Conservation (phyloP, 148 eudicot genomes). For the Agrostemma githago region DNA sequence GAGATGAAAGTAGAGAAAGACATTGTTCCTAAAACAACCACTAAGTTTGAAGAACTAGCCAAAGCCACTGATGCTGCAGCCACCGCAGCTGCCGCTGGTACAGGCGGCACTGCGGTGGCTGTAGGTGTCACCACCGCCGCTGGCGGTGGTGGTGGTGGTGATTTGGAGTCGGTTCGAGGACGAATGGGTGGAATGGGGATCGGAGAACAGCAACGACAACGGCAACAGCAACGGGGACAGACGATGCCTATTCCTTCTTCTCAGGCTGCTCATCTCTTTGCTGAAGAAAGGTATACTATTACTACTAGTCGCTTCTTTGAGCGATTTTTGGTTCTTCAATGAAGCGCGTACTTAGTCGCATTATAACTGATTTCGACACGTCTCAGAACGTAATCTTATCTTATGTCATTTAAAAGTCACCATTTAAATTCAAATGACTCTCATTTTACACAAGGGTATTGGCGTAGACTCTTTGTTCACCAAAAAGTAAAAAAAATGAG, state of each 20-base stretch:
- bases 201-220: neutral
- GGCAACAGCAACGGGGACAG: no score
- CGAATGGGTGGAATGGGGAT: slow-evolving; percentile 19
- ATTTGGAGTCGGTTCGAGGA: slow-evolving; percentile 38
- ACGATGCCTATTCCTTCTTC: neutral
- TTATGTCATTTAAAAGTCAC: no score
- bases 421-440: no score
- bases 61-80: slow-evolving; percentile 14
- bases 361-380: no score
- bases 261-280: neutral
- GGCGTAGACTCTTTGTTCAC: no score
- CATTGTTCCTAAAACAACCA: slow-evolving; percentile 49
- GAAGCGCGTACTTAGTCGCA: no score
- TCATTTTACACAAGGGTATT: no score
- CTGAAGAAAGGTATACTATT: slow-evolving; percentile 1
- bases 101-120: slow-evolving; percentile 18
- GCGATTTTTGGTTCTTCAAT: no score
- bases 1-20: slow-evolving; percentile 39
- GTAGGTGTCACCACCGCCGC: slow-evolving; percentile 5
- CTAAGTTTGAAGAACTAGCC: slow-evolving; percentile 35
- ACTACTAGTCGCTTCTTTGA: no score
- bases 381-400: no score
- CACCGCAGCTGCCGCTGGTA: neutral
- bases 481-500: no score
- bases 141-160: neutral